Conservation (phyloP, 2,329 filamentous ascomycete species). For the Shiraia bambusicola region DNA sequence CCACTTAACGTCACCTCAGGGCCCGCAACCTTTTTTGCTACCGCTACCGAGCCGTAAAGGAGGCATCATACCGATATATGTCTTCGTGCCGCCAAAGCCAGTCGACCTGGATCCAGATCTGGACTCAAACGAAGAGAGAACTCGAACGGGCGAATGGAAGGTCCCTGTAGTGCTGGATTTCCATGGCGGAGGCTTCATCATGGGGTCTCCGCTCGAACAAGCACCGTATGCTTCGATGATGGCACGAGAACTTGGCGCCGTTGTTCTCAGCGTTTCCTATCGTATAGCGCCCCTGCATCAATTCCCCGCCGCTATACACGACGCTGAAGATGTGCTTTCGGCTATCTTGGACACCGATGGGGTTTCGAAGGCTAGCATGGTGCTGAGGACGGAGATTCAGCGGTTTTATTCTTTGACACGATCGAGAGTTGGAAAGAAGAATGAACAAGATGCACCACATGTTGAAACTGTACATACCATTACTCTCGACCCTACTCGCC, state of each 20-base stretch:
- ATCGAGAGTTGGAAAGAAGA: constrained; percentile 19
- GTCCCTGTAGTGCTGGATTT: constrained; percentile 48
- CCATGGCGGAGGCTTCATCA: constrained; percentile 49
- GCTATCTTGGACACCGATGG: constrained; percentile 45
- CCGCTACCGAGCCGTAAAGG: constrained; percentile 44
- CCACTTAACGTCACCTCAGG: constrained; percentile 43
- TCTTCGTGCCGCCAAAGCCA: constrained; percentile 45
- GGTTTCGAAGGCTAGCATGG: constrained; percentile 34
- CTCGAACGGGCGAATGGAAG: constrained; percentile 33
- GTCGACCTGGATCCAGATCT: constrained; percentile 27
- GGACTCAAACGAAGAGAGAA: constrained; percentile 15
- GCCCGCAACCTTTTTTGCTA: constrained; percentile 47
- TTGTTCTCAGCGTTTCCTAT: constrained; percentile 53
- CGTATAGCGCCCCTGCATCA: constrained; percentile 51
- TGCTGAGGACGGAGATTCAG: constrained; percentile 40
- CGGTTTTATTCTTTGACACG: constrained; percentile 34
- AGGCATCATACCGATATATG: constrained; percentile 43
- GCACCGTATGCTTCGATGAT: constrained; percentile 52
- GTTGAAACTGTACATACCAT: constrained; percentile 26
- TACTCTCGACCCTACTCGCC: constrained; percentile 42
- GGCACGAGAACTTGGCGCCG: constrained; percentile 44
- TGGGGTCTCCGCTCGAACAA: constrained; percentile 48
- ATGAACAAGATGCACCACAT: constrained; percentile 11
- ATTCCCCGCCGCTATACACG: constrained; percentile 51
- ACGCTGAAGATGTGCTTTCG: constrained; percentile 50